Evolutionary conservation across 164 flowering plant genomes (phyloP).

Genomic region (Liriodendron chinense): DNA sequence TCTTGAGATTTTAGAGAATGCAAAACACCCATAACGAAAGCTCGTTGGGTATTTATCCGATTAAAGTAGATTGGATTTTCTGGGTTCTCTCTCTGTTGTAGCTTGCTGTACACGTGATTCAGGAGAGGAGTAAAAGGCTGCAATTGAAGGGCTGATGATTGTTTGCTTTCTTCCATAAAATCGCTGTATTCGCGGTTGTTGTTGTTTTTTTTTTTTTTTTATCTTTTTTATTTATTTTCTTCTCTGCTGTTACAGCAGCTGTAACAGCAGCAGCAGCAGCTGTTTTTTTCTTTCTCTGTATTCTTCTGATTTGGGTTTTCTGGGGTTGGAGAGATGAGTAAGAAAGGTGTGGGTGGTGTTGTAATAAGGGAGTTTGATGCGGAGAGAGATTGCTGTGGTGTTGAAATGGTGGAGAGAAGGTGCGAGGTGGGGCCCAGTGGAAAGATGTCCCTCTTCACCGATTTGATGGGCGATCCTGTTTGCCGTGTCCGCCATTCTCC

Average conservation of each 20-base stretch:
- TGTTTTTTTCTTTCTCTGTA: neutral
- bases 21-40: no score
- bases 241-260: neutral
- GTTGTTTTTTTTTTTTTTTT: neutral
- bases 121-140: neutral
- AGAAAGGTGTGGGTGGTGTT: conserved; percentile 14
- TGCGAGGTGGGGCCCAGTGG: conserved; percentile 86
- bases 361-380: conserved; percentile 67
- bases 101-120: neutral
- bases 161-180: neutral
- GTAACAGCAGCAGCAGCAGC: neutral
- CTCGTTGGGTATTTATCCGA: no score
- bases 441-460: conserved; percentile 75
- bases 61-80: neutral
- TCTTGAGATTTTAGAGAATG: no score
- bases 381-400: conserved; percentile 43
- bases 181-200: neutral
- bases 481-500: conserved; percentile 92
- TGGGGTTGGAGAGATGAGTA: neutral
- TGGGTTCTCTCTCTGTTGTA: neutral
- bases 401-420: conserved; percentile 66
- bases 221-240: neutral
- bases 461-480: conserved; percentile 88
- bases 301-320: neutral
- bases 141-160: neutral